These are phyloP conservation scores for Penicillium silybi DNA, from an alignment of 495 filamentous ascomycete species.

Conservation along the genomic window DNA sequence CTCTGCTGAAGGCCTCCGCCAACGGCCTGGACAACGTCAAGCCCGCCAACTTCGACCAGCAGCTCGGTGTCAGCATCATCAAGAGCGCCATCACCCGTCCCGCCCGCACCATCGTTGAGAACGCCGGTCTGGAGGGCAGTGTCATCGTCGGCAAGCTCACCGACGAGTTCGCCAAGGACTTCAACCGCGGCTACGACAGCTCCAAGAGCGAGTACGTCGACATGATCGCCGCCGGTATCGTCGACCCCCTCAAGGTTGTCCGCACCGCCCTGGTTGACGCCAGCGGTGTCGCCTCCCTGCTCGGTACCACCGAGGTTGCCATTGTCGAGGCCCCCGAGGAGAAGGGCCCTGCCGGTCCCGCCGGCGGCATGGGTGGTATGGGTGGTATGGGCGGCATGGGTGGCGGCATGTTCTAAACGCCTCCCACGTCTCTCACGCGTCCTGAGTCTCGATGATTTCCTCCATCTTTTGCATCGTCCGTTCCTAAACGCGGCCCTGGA, in stretches of 20 bases:
- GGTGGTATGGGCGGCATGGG: constrained; percentile 66
- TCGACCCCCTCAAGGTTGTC: constrained; percentile 98
- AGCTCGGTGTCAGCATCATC: constrained; percentile 95
- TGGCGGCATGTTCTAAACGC: constrained; percentile 48
- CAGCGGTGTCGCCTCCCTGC: constrained; percentile 90
- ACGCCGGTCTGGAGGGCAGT: constrained; percentile 91
- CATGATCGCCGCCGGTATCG: constrained; percentile 95
- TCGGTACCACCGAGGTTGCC: constrained; percentile 96
- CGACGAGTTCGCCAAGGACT: constrained; percentile 86
- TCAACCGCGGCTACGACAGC: constrained; percentile 98
- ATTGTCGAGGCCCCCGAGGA: constrained; percentile 95
- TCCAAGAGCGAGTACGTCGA: constrained; percentile 96
- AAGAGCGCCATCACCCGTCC: constrained; percentile 96
- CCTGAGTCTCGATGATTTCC: constrained; percentile 16
- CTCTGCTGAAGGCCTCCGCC: constrained; percentile 91
- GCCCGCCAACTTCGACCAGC: constrained; percentile 94
- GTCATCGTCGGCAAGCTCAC: constrained; percentile 97
- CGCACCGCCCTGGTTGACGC: constrained; percentile 92
- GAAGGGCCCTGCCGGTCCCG: constrained; percentile 63
- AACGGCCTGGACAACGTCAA: constrained; percentile 81
- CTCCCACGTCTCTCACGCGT: constrained; percentile 8
- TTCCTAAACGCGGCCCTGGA: constrained; percentile 24
- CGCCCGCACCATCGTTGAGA: constrained; percentile 93
- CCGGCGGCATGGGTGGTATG: constrained; percentile 64
- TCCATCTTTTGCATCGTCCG: constrained; percentile 45